phyloP scores from a whole-genome alignment of 177 flowering plant genomes.

The Tripterygium wilfordii region DNA sequence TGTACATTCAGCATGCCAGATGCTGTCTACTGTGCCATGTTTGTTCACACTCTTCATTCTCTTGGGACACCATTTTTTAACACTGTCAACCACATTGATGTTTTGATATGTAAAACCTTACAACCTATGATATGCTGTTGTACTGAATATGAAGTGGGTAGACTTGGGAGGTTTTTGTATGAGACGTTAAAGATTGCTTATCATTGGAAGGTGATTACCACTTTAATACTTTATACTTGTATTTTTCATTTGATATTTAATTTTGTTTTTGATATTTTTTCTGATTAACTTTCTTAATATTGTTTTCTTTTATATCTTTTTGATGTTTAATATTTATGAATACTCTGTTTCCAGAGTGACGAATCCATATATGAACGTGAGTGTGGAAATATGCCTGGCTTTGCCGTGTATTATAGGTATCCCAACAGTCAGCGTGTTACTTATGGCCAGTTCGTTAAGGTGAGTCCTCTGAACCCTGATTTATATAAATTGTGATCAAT shows the following conservation, averaged over 20 bases:
- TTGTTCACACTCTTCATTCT: constrained; percentile 93
- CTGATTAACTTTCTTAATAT: background rate
- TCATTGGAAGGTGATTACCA: constrained; percentile 77
- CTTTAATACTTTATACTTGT: background rate
- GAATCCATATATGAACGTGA: constrained; percentile 94
- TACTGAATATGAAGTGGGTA: constrained; percentile 96
- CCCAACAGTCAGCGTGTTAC: constrained; percentile 97
- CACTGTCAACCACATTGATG: constrained; percentile 98
- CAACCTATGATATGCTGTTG: constrained; percentile 99
- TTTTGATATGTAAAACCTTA: constrained; percentile 87
- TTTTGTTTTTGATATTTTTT: background rate
- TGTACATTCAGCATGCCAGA: constrained; percentile 98
- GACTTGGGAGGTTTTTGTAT: constrained; percentile 87
- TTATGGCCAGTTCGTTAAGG: constrained; percentile 88
- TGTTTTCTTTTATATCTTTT: background rate
- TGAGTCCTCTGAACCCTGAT: constrained; percentile 25
- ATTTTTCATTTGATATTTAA: background rate
- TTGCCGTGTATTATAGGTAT: constrained; percentile 94
- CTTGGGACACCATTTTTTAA: constrained; percentile 97
- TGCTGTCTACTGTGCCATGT: constrained; percentile 95
- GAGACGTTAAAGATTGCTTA: constrained; percentile 96
- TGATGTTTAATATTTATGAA: constrained; percentile 1
- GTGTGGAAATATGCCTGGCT: constrained; percentile 99
- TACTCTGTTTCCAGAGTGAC: constrained; percentile 62
- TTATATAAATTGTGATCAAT: too few species aligned